phyloP scores from a whole-genome alignment of 306 rosid species.

The Prunus mongolica region DNA sequence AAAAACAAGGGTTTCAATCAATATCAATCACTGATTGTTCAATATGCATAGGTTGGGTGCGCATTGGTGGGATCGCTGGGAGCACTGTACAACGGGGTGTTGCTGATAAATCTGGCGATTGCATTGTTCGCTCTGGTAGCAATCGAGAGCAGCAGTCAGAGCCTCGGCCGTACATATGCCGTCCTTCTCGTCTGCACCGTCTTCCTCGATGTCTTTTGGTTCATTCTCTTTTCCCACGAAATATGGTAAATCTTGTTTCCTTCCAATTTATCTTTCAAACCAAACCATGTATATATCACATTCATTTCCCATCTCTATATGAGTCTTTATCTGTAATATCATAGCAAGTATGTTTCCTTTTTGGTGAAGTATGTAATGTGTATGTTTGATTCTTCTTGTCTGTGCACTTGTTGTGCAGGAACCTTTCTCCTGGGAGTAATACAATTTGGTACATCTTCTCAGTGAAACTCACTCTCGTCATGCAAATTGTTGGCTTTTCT shows the following conservation, averaged over 20 bases:
- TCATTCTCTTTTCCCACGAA: slow-evolving; percentile 64
- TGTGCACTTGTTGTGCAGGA: slow-evolving; percentile 48
- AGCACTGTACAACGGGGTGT: slow-evolving; percentile 82
- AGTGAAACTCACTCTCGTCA: slow-evolving; percentile 75
- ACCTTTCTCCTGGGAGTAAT: slow-evolving; percentile 44
- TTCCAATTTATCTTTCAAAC: not conserved
- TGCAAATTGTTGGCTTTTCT: slow-evolving; percentile 67
- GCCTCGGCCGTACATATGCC: slow-evolving; percentile 92
- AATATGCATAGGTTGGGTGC: slow-evolving; percentile 61
- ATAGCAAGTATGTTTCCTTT: not conserved
- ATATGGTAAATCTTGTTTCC: slow-evolving; percentile 52
- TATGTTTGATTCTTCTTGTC: not conserved
- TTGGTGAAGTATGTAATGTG: not conserved
- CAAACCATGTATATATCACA: too few relatives aligned
- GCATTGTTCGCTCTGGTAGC: slow-evolving; percentile 92
- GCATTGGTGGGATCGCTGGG: slow-evolving; percentile 90
- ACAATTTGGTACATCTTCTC: slow-evolving; percentile 57
- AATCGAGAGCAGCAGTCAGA: slow-evolving; percentile 94
- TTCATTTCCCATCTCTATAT: not conserved
- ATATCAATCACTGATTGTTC: not conserved
- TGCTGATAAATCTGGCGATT: slow-evolving; percentile 67
- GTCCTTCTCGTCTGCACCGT: slow-evolving; percentile 73
- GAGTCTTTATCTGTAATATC: not conserved
- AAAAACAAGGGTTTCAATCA: not conserved
- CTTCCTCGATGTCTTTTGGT: slow-evolving; percentile 75